Conservation (phyloP, 306 rosid species). For the Gastrolobium villosum region DNA sequence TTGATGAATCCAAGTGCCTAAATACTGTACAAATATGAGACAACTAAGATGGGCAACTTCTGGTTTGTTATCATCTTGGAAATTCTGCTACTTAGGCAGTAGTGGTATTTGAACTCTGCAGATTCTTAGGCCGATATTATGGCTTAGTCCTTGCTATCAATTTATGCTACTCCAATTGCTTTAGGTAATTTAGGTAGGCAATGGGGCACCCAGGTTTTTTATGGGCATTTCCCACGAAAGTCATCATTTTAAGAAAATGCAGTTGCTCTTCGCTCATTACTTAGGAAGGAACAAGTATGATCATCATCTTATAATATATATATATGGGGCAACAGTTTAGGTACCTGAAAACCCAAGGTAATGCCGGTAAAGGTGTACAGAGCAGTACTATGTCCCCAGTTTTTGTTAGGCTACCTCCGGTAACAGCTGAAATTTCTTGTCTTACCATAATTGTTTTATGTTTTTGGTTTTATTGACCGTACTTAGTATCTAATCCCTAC, state of each 20-base stretch:
- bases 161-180: slow-evolving; percentile 1
- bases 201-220: background rate
- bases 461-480: background rate
- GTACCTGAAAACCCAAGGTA: slow-evolving; percentile 23
- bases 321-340: slow-evolving; percentile 19
- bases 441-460: background rate
- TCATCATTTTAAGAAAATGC: background rate
- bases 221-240: background rate
- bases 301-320: background rate
- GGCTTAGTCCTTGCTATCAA: slow-evolving; percentile 14
- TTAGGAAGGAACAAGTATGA: slow-evolving; percentile 24
- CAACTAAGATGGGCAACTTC: slow-evolving; percentile 47
- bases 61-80: background rate
- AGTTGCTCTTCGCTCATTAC: background rate
- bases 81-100: slow-evolving; percentile 39
- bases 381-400: slow-evolving; percentile 4
- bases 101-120: slow-evolving; percentile 29
- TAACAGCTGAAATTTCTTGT: background rate
- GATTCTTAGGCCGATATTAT: slow-evolving; percentile 15
- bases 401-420: slow-evolving; percentile 1
- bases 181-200: slow-evolving; percentile 24
- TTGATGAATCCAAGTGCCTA: slow-evolving; percentile 45
- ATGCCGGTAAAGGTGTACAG: background rate
- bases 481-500: background rate
- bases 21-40: slow-evolving; percentile 35